phyloP scores from a whole-genome alignment of 2,329 filamentous ascomycete genomes.

The Trichophyton verrucosum region DNA sequence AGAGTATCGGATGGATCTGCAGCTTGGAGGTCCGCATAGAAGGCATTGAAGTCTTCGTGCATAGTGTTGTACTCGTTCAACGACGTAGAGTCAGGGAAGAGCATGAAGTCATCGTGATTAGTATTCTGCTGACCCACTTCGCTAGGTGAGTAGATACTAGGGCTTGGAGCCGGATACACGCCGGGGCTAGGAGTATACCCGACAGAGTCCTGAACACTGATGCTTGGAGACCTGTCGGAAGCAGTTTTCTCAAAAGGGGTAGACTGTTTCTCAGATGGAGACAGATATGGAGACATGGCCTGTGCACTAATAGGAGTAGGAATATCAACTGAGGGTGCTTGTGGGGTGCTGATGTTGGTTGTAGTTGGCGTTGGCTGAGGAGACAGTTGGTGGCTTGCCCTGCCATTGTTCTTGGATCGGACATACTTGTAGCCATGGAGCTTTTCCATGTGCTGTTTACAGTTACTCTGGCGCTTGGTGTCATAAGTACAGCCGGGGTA shows the following conservation, averaged over 20 bases:
- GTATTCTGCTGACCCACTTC: not conserved
- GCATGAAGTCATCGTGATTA: constrained; percentile 8
- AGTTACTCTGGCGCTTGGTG: constrained; percentile 91
- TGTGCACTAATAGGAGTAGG: constrained; percentile 36
- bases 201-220: not conserved
- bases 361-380: constrained; percentile 37
- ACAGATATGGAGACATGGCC: constrained; percentile 18
- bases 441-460: constrained; percentile 99
- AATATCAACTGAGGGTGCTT: constrained; percentile 42
- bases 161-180: not conserved
- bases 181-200: not conserved
- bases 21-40: constrained; percentile 20
- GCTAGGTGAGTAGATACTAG: not conserved
- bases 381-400: constrained; percentile 22
- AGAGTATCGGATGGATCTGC: constrained; percentile 19
- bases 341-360: constrained; percentile 51
- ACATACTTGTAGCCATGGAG: constrained; percentile 83
- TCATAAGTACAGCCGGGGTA: constrained; percentile 81
- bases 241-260: not conserved
- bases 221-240: not conserved
- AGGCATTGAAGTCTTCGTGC: constrained; percentile 19
- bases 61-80: constrained; percentile 6
- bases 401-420: constrained; percentile 78
- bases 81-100: constrained; percentile 11
- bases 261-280: constrained; percentile 16